Evolutionary conservation across 2,329 filamentous ascomycete species (phyloP).

Genomic region (Fusarium sp.): DNA sequence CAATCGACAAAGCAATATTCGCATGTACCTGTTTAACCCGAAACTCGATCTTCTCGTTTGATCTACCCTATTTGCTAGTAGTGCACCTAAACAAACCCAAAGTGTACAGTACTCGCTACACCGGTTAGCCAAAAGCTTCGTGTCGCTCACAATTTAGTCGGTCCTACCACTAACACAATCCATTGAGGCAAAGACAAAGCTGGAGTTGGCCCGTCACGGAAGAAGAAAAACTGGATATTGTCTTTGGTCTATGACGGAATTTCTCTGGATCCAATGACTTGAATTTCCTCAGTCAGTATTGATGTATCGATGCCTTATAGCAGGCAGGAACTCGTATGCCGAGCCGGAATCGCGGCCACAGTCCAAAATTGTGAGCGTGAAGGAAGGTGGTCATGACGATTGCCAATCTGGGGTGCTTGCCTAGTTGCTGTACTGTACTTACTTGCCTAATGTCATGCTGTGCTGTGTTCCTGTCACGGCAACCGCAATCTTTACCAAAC

Average conservation of each 20-base stretch:
- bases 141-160: conserved; percentile 15
- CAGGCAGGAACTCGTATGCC: conserved; percentile 28
- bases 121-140: conserved; percentile 24
- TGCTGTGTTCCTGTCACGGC: conserved; percentile 25
- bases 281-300: background rate
- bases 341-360: conserved; percentile 41
- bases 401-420: conserved; percentile 22
- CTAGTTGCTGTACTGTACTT: conserved; percentile 5
- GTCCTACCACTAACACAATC: conserved; percentile 19
- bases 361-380: conserved; percentile 5
- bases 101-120: background rate
- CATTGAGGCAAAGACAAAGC: conserved; percentile 21
- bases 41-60: conserved; percentile 27
- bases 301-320: conserved; percentile 4
- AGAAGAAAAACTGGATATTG: conserved; percentile 20
- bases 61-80: conserved; percentile 7
- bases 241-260: conserved; percentile 30
- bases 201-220: conserved; percentile 3
- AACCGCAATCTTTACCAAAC: conserved; percentile 21
- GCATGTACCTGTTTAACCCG: conserved; percentile 10
- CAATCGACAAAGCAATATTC: conserved; percentile 17
- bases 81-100: conserved; percentile 8
- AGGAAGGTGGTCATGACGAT: conserved; percentile 35
- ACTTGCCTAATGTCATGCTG: conserved; percentile 8
- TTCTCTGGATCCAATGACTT: background rate